Conservation (phyloP, 345 rosid species). For the Salix suchowensis region DNA sequence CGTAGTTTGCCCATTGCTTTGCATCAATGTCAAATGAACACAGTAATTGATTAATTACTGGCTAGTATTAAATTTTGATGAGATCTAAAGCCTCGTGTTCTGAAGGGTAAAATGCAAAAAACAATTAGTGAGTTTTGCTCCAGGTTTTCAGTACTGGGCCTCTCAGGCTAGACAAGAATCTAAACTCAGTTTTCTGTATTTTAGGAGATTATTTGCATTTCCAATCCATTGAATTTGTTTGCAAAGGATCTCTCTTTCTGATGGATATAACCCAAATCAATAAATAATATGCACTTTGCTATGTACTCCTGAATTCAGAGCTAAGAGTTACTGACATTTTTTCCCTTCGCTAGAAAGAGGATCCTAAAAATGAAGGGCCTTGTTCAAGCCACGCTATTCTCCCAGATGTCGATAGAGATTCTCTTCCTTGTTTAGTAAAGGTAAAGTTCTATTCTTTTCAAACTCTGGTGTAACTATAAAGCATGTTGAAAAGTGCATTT, state of each 20-base stretch:
- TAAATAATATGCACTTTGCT: background rate
- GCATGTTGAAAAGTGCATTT: background rate
- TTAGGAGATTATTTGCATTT: background rate
- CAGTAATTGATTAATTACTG: no score
- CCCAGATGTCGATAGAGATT: conserved; percentile 25
- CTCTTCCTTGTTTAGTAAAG: conserved; percentile 75
- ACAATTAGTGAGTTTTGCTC: no score
- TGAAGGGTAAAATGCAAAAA: no score
- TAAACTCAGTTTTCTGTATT: background rate
- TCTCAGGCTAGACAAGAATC: no score
- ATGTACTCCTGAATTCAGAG: background rate
- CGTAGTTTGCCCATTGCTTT: background rate
- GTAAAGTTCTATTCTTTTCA: conserved; percentile 22
- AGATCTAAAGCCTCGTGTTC: no score
- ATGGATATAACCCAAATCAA: background rate
- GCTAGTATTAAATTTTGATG: no score
- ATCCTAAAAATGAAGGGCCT: conserved; percentile 23
- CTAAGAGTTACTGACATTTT: background rate
- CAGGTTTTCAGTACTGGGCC: no score
- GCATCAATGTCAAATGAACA: no score
- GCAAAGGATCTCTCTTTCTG: background rate
- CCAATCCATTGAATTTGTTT: background rate
- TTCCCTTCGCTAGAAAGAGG: conserved; percentile 48
- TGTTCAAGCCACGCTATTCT: conserved; percentile 17
- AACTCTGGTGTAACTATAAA: background rate